phyloP scores from a whole-genome alignment of 2,329 filamentous ascomycete genomes.

The Colletotrichum godetiae region DNA sequence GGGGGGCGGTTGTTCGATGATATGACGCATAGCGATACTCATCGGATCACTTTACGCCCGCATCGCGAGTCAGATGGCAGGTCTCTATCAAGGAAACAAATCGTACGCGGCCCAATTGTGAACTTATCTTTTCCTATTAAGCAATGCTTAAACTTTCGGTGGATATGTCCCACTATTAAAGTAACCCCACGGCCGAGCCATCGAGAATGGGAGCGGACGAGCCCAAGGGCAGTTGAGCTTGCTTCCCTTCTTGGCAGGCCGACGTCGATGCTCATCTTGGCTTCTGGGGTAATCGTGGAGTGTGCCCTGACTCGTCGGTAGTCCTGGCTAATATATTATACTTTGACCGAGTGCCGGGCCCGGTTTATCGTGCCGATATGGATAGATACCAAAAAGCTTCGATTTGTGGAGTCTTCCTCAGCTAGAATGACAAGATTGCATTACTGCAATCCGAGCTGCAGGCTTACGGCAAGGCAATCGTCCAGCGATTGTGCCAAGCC shows the following conservation, averaged over 20 bases:
- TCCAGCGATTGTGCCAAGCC: not conserved
- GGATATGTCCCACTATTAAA: not conserved
- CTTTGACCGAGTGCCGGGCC: conserved; percentile 17
- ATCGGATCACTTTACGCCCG: not conserved
- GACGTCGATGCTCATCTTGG: conserved; percentile 7
- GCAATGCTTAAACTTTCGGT: not conserved
- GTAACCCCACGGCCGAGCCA: not conserved
- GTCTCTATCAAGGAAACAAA: conserved; percentile 1
- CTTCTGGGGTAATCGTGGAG: conserved; percentile 32
- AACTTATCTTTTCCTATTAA: conserved; percentile 15
- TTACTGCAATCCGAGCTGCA: not conserved
- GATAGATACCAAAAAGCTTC: conserved; percentile 1
- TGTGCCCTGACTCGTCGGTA: conserved; percentile 19
- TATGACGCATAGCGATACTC: conserved; percentile 19
- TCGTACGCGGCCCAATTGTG: not conserved
- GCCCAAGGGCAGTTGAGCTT: not conserved
- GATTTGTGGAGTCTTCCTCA: conserved; percentile 17
- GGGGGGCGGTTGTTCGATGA: not conserved
- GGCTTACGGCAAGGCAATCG: not conserved
- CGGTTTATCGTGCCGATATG: not conserved
- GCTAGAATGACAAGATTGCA: not conserved
- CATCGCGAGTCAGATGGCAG: conserved; percentile 20
- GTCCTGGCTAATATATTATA: conserved; percentile 16
- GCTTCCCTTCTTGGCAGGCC: not conserved
- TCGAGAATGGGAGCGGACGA: not conserved